phyloP scores from a whole-genome alignment of 352 stramenopile species.

The Phytophthora fragariae region DNA sequence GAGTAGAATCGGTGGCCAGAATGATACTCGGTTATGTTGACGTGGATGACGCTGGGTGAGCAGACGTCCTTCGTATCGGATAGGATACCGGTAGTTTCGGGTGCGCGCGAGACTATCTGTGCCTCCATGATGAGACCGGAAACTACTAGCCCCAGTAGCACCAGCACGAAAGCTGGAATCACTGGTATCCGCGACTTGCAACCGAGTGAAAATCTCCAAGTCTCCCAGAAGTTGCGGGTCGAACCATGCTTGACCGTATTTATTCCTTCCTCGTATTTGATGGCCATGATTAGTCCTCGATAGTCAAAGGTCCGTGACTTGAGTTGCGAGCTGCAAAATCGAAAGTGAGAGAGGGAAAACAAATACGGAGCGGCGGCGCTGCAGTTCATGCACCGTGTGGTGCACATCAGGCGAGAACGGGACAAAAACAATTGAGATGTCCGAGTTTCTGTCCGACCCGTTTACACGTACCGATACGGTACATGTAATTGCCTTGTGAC shows the following conservation, averaged over 20 bases:
- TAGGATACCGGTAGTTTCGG: neutral
- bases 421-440: neutral
- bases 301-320: neutral
- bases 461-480: neutral
- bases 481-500: neutral
- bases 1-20: constrained; percentile 23
- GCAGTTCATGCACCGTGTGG: neutral
- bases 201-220: neutral
- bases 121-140: constrained; percentile 21
- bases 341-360: neutral
- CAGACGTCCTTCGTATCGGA: constrained; percentile 5
- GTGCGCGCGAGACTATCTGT: constrained; percentile 6
- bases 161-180: constrained; percentile 11
- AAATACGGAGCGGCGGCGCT: neutral
- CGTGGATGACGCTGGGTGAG: constrained; percentile 4
- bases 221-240: neutral
- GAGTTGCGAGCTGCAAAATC: neutral
- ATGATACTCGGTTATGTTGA: constrained; percentile 15
- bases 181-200: neutral
- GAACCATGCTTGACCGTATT: neutral
- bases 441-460: neutral
- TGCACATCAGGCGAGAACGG: neutral
- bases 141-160: constrained; percentile 15
- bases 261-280: constrained; percentile 12
- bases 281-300: neutral